phyloP scores from a whole-genome alignment of 2,329 filamentous ascomycete species.

The Drechslerella dactyloides region DNA sequence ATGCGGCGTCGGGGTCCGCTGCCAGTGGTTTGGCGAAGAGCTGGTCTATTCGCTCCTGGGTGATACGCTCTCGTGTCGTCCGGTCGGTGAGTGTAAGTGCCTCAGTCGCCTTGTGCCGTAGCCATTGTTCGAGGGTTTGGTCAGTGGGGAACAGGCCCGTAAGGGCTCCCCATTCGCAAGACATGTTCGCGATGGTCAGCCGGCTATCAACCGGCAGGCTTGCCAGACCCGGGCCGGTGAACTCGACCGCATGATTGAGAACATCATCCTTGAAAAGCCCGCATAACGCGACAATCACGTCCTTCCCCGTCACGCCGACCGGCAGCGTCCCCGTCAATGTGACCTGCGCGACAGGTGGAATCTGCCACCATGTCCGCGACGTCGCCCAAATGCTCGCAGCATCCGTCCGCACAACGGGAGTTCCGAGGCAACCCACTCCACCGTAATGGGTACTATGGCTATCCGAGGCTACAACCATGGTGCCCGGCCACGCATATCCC shows the following conservation, averaged over 20 bases:
- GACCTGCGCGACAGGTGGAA: slow-evolving; percentile 81
- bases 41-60: slow-evolving; percentile 65
- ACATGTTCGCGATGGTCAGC: slow-evolving; percentile 79
- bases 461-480: slow-evolving; percentile 78
- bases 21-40: slow-evolving; percentile 72
- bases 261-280: slow-evolving; percentile 88
- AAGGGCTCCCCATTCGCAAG: slow-evolving; percentile 79
- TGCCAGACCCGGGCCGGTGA: slow-evolving; percentile 77
- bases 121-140: slow-evolving; percentile 72
- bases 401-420: slow-evolving; percentile 83
- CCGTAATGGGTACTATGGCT: slow-evolving; percentile 84
- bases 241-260: slow-evolving; percentile 88
- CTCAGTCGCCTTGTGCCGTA: slow-evolving; percentile 70
- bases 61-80: slow-evolving; percentile 24
- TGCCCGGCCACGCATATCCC: slow-evolving; percentile 83
- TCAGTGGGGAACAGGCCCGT: slow-evolving; percentile 83
- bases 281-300: slow-evolving; percentile 88
- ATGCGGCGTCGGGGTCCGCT: slow-evolving; percentile 66
- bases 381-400: slow-evolving; percentile 87
- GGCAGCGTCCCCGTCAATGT: slow-evolving; percentile 78
- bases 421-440: slow-evolving; percentile 76
- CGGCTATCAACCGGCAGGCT: slow-evolving; percentile 74
- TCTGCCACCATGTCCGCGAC: slow-evolving; percentile 82
- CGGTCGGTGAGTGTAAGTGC: slow-evolving; percentile 66
- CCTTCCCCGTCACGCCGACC: slow-evolving; percentile 84